Base-by-base conservation (phyloP, 768 basidiomycete species). In the Trametes meyenii region DNA sequence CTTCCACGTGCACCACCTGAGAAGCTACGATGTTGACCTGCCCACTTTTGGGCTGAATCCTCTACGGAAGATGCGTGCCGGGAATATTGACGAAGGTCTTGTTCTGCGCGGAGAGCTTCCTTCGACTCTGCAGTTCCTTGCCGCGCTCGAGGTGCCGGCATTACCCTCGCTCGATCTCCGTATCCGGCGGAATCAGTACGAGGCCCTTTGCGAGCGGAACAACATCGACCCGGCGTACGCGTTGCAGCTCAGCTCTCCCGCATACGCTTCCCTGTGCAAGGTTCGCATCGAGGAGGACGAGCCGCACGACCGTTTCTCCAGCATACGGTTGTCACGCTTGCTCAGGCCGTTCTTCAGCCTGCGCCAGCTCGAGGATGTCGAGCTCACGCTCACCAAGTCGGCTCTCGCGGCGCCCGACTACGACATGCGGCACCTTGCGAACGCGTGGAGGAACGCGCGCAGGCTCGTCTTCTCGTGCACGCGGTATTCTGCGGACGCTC, bases 71-170 rank as follows among this genome's bases (percentile, higher is more conserved):
- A 50, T 61, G n/a, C n/a, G 12, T 7, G 54, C 54, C n/a, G 26
- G 19, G 21, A 6, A 40, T 35, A 21, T 55, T 24, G n/a, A 45
- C 12, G 45, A 46, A 23, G 38, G 24, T 36, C n/a, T 55, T 17
- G 36, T 16, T 23, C 13, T 61, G 38, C 60, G 53, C 36, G 60
- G 60, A 12, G 60, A 61, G 33, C 38, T 61, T 10, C 48, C 60
- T 21, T 55, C 48, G 19, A 11, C 35, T 16, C 42, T 43, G 21
- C 60, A 55, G 7, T 55, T 61, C 40, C 39, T 55, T 49, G 39
- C 39, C 33, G 49, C 54, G 33, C 53, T 61, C 29, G 29, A 50
- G 3, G 54, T 40, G 19, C 19, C n/a, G 38, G 21, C 19, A 2
- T 40, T 61, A 36, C 13, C 5, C 16, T 55, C 5, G 29, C 53